Evolutionary conservation across 148 eudicot species (phyloP).

Genomic region (Camellia lanceoleosa): DNA sequence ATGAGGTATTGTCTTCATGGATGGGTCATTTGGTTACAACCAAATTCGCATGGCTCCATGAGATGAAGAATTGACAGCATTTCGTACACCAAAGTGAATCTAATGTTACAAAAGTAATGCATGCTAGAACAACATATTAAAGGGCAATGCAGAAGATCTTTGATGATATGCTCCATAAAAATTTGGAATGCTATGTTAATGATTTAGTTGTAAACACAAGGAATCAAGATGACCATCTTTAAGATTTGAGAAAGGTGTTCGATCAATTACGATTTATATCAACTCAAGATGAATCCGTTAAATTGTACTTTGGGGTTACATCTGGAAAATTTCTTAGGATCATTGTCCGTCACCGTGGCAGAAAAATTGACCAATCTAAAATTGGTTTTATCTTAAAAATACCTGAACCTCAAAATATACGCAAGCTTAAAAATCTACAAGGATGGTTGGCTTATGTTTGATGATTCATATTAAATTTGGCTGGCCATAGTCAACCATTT

Average conservation of each 20-base stretch:
- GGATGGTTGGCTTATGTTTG: conserved; percentile 5
- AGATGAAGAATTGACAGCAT: background rate
- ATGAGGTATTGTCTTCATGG: background rate
- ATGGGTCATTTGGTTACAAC: background rate
- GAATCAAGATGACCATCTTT: too few relatives aligned
- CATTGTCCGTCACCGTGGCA: background rate
- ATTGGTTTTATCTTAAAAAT: background rate
- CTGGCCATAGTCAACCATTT: too few relatives aligned
- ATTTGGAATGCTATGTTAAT: conserved; percentile 17
- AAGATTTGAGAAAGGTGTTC: too few relatives aligned
- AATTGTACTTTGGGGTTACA: conserved; percentile 13
- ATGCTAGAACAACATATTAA: conserved; percentile 6
- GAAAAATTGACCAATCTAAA: background rate
- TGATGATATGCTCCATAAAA: conserved; percentile 18
- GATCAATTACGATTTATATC: background rate
- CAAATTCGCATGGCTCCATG: background rate
- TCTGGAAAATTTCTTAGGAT: conserved; percentile 7
- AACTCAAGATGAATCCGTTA: conserved; percentile 10
- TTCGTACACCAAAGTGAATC: background rate
- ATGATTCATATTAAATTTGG: conserved; percentile 19
- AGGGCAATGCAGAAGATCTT: conserved; percentile 16
- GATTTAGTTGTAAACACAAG: background rate
- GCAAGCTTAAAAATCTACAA: background rate
- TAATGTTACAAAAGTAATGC: conserved; percentile 15
- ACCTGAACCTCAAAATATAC: too few relatives aligned